Percentiles rank a stretch among this genome's conserved stretches.
Evolutionary conservation across 1,284 basidiomycete genomes (phyloP).

Genomic region (Chalciporus piperatoides): DNA sequence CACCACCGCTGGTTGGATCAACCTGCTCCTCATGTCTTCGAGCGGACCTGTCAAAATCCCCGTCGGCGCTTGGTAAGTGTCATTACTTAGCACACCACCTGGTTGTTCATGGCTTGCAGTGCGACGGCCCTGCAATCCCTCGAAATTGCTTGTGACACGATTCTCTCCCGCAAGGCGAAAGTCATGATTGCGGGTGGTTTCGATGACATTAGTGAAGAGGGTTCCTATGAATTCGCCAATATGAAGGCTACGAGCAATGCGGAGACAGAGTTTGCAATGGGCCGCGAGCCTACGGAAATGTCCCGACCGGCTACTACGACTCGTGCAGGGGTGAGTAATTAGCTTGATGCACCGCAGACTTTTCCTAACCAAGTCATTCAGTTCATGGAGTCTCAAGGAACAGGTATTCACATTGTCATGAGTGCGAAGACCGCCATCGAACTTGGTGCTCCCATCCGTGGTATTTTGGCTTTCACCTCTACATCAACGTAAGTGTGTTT

Average conservation of each 20-base stretch:
- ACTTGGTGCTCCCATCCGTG: conserved; percentile 91
- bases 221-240: conserved; percentile 96
- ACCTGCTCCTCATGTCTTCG: conserved; percentile 89
- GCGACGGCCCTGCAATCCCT: conserved; percentile 97
- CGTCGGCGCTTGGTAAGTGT: conserved; percentile 88
- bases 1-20: conserved; percentile 97
- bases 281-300: conserved; percentile 98
- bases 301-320: conserved; percentile 96
- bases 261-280: conserved; percentile 96
- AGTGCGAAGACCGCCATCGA: conserved; percentile 93
- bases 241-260: conserved; percentile 99
- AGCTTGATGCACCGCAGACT: conserved; percentile 2
- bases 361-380: conserved; percentile 31
- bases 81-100: neutral
- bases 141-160: conserved; percentile 96
- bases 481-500: conserved; percentile 78
- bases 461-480: conserved; percentile 92
- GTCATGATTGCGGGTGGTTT: conserved; percentile 99
- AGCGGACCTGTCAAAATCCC: conserved; percentile 98
- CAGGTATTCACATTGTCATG: conserved; percentile 97
- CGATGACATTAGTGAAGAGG: conserved; percentile 97
- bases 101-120: conserved; percentile 38
- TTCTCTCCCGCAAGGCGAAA: conserved; percentile 94
- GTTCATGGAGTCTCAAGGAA: conserved; percentile 98
- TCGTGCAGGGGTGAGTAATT: conserved; percentile 72